phyloP scores from a whole-genome alignment of 139 green algal species.

The Edaphochlamys debaryana region DNA sequence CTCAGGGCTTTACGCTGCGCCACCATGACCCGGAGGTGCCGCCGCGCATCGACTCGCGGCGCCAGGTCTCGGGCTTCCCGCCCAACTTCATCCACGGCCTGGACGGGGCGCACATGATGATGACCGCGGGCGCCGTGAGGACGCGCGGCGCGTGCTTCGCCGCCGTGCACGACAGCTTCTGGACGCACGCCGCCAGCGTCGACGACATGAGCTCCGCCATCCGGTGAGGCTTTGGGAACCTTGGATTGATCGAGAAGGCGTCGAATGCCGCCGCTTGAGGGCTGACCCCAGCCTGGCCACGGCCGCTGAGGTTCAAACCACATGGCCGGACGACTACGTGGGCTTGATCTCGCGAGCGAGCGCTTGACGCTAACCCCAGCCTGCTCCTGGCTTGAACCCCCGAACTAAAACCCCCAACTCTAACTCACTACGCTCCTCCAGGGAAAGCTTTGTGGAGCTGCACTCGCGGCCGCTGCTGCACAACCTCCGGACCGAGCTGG shows the following conservation, averaged over 20 bases:
- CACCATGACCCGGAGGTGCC: neutral
- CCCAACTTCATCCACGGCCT: slow-evolving; percentile 98
- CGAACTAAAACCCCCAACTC: too few species aligned
- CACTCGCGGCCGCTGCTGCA: slow-evolving; percentile 87
- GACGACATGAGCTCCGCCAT: slow-evolving; percentile 84
- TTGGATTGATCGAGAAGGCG: neutral
- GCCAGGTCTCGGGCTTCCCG: slow-evolving; percentile 92
- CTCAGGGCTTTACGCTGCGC: neutral
- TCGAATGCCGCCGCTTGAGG: neutral
- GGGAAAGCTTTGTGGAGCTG: slow-evolving; percentile 88
- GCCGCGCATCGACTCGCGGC: slow-evolving; percentile 34
- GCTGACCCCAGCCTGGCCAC: neutral
- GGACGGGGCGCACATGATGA: slow-evolving; percentile 98
- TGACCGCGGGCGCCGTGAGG: slow-evolving; percentile 80
- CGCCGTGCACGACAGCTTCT: slow-evolving; percentile 98
- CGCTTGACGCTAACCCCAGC: neutral
- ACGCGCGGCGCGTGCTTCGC: slow-evolving; percentile 80
- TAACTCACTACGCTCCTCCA: neutral
- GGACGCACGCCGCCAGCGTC: slow-evolving; percentile 92
- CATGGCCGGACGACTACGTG: too few species aligned
- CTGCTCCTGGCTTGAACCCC: neutral
- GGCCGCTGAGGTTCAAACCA: neutral
- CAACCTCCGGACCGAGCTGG: slow-evolving; percentile 73
- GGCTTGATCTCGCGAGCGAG: neutral
- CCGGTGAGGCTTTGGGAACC: slow-evolving; percentile 39